Conservation (phyloP, 495 filamentous ascomycete species). For the Talaromyces trachyspermus region DNA sequence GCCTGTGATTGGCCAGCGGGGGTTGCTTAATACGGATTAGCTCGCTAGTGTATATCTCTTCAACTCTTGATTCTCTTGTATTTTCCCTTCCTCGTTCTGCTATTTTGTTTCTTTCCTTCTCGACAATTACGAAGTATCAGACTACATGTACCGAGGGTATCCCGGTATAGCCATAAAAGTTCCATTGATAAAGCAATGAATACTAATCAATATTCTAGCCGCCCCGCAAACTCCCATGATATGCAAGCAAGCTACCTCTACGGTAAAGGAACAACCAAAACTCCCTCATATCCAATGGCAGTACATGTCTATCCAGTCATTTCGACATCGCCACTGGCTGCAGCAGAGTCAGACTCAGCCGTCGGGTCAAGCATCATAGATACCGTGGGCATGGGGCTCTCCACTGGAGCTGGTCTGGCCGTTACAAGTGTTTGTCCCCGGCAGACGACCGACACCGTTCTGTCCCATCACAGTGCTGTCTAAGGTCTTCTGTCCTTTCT, state of each 20-base stretch:
- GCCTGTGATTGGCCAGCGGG: slow-evolving; percentile 33
- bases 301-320: slow-evolving; percentile 39
- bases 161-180: too few relatives aligned
- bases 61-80: too few relatives aligned
- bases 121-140: neutral
- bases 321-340: slow-evolving; percentile 49
- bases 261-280: too few relatives aligned
- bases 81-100: too few relatives aligned
- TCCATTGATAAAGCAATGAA: too few relatives aligned
- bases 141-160: too few relatives aligned
- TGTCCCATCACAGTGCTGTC: slow-evolving; percentile 27
- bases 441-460: slow-evolving; percentile 23
- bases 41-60: neutral
- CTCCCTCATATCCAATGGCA: neutral
- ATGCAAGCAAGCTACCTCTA: slow-evolving; percentile 8
- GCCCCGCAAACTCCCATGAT: neutral
- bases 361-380: slow-evolving; percentile 32
- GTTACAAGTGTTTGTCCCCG: neutral
- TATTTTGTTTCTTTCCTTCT: too few relatives aligned
- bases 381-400: slow-evolving; percentile 5
- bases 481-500: slow-evolving; percentile 48
- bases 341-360: slow-evolving; percentile 4
- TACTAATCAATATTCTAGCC: neutral
- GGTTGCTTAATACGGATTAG: neutral
- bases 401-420: neutral